Conservation (phyloP, 2,329 filamentous ascomycete genomes). For the Phialophora chinensis region DNA sequence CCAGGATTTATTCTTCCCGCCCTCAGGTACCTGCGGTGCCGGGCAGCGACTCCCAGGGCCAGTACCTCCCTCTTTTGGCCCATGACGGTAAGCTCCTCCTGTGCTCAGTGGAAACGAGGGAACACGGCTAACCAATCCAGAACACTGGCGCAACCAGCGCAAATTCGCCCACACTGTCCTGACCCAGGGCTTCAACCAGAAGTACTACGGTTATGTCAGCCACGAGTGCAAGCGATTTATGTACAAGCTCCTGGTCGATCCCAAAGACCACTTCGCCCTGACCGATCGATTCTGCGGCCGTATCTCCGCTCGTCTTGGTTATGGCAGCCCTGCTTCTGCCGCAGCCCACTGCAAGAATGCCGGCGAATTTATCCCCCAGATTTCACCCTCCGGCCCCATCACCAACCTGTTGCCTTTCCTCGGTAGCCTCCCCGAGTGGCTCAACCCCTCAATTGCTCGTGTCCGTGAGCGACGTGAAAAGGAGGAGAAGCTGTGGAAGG, state of each 20-base stretch:
- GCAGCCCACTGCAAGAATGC: constrained; percentile 41
- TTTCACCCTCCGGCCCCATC: constrained; percentile 40
- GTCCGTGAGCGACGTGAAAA: constrained; percentile 41
- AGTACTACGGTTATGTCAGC: constrained; percentile 41
- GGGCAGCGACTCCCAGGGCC: constrained; percentile 39
- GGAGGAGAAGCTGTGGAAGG: constrained; percentile 42
- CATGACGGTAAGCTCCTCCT: constrained; percentile 35
- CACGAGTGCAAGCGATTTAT: constrained; percentile 41
- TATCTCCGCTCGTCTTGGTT: constrained; percentile 39
- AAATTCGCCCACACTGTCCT: constrained; percentile 42
- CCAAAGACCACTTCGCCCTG: constrained; percentile 40
- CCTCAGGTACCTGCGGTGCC: constrained; percentile 40
- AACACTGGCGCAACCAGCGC: constrained; percentile 41
- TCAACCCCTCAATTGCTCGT: constrained; percentile 38
- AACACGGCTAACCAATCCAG: constrained; percentile 22
- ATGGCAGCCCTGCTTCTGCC: constrained; percentile 38
- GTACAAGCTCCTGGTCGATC: constrained; percentile 40
- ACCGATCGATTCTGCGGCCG: constrained; percentile 41
- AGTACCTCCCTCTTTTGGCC: constrained; percentile 40
- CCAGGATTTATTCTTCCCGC: constrained; percentile 40
- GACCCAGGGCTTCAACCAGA: constrained; percentile 40
- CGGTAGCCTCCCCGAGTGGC: constrained; percentile 39
- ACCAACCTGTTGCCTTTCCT: constrained; percentile 40
- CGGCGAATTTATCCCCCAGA: constrained; percentile 41
- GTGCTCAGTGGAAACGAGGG: neutral